phyloP scores from a whole-genome alignment of 768 basidiomycete species.

The Auriscalpium orientale region DNA sequence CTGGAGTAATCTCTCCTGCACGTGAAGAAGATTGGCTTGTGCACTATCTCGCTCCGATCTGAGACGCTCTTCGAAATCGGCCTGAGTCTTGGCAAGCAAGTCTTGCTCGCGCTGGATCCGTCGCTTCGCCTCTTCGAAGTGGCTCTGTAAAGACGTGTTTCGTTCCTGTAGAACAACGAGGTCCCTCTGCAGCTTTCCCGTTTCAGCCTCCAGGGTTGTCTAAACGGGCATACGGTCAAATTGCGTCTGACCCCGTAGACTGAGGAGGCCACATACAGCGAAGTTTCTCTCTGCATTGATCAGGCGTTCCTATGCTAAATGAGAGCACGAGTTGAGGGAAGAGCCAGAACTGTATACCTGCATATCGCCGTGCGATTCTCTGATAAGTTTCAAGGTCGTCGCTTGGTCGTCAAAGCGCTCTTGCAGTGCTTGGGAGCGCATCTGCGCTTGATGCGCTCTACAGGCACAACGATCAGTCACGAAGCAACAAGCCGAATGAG shows the following conservation, averaged over 20 bases:
- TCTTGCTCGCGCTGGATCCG: slow-evolving; percentile 12
- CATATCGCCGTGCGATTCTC: slow-evolving; percentile 46
- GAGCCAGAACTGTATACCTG: slow-evolving; percentile 28
- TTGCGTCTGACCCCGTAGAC: no score
- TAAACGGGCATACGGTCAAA: slow-evolving; percentile 1
- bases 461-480: neutral
- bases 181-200: slow-evolving; percentile 29
- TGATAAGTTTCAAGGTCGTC: slow-evolving; percentile 43
- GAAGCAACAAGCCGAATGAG: neutral
- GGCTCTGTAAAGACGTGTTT: slow-evolving; percentile 24
- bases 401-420: slow-evolving; percentile 56
- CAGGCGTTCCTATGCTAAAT: slow-evolving; percentile 30
- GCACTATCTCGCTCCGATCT: slow-evolving; percentile 8
- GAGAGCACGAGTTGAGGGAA: neutral
- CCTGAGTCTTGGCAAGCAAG: neutral
- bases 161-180: slow-evolving; percentile 35
- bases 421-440: slow-evolving; percentile 35
- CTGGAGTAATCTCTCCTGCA: slow-evolving; percentile 9
- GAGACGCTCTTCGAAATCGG: slow-evolving; percentile 7
- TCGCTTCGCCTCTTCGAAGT: slow-evolving; percentile 11
- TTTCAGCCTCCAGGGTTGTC: slow-evolving; percentile 25
- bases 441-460: slow-evolving; percentile 11
- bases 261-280: slow-evolving; percentile 22
- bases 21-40: slow-evolving; percentile 9
- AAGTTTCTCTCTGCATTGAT: slow-evolving; percentile 27